Evolutionary conservation across 2,329 filamentous ascomycete genomes (phyloP).

Genomic region (Fusarium buharicum): DNA sequence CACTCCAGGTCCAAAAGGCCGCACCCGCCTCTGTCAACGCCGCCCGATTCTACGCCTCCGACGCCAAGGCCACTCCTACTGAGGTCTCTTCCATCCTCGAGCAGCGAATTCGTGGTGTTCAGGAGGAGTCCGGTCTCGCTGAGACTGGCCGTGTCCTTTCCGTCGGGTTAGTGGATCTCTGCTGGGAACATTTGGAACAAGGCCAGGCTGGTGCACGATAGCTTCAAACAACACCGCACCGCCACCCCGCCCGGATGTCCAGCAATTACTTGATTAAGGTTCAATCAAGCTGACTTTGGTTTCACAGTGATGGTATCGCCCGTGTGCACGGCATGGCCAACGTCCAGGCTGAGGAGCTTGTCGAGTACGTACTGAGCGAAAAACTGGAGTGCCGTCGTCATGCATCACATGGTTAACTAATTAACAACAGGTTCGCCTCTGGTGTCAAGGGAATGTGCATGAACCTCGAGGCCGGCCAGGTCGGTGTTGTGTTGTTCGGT

Average conservation of each 20-base stretch:
- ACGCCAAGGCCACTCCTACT: constrained; percentile 94
- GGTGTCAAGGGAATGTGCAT: constrained; percentile 99
- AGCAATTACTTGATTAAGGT: constrained; percentile 32
- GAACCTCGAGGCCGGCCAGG: constrained; percentile 99
- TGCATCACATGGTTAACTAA: constrained; percentile 37
- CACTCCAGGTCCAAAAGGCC: too few species aligned
- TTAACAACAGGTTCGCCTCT: constrained; percentile 84
- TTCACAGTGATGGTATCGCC: constrained; percentile 96
- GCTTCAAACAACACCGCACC: constrained; percentile 19
- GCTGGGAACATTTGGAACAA: constrained; percentile 33
- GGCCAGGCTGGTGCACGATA: constrained; percentile 26
- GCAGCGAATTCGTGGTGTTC: constrained; percentile 98
- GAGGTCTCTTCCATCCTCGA: constrained; percentile 99
- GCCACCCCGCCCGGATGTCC: constrained; percentile 16
- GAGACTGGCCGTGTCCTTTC: constrained; percentile 99
- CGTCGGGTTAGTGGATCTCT: constrained; percentile 82
- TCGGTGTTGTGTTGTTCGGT: constrained; percentile 99
- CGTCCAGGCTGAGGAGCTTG: constrained; percentile 99
- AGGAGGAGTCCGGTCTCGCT: constrained; percentile 94
- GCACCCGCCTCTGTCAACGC: constrained; percentile 80
- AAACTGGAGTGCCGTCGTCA: constrained; percentile 12
- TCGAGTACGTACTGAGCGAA: constrained; percentile 79
- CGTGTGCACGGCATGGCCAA: constrained; percentile 99
- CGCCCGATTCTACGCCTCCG: constrained; percentile 87
- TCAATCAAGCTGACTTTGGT: constrained; percentile 47